Conservation (phyloP, 1,139 yeast species). For the Zhuliangozyma parablackwelliae region DNA sequence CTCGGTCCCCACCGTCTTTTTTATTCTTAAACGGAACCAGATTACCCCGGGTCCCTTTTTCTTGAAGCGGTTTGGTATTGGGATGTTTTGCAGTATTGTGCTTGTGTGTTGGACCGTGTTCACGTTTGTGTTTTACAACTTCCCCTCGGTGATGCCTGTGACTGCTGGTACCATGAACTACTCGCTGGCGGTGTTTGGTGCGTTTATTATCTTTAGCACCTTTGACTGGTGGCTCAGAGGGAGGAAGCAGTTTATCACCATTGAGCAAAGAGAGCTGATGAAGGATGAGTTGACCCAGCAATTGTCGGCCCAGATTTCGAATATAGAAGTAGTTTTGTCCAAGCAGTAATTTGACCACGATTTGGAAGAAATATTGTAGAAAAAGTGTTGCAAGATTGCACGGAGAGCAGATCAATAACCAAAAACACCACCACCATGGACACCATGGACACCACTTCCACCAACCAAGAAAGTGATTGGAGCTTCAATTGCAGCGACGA, state of each 20-base stretch:
- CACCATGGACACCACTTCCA: neutral
- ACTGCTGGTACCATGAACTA: conserved; percentile 44
- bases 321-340: conserved; percentile 22
- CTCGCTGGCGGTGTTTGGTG: conserved; percentile 38
- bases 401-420: neutral
- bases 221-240: conserved; percentile 40
- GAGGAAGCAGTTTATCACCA: conserved; percentile 22
- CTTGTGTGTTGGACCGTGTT: conserved; percentile 37
- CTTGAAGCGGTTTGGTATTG: conserved; percentile 32
- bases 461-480: conserved; percentile 5
- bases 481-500: conserved; percentile 11
- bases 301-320: conserved; percentile 23
- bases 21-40: conserved; percentile 32
- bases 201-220: conserved; percentile 26
- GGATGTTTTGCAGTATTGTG: conserved; percentile 14
- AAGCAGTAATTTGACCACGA: neutral
- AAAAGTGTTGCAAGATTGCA: conserved; percentile 4
- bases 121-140: conserved; percentile 37
- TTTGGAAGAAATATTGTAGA: too few species aligned
- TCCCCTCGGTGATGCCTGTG: conserved; percentile 45
- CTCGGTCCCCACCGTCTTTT: conserved; percentile 28
- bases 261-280: conserved; percentile 20
- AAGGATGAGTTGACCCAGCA: conserved; percentile 23
- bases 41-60: conserved; percentile 46
- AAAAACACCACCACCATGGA: too few species aligned